A percentile compares a stretch with the other conserved stretches of the same genome.
Conservation (phyloP, 345 rosid genomes). For the Eutrema heterophyllum region DNA sequence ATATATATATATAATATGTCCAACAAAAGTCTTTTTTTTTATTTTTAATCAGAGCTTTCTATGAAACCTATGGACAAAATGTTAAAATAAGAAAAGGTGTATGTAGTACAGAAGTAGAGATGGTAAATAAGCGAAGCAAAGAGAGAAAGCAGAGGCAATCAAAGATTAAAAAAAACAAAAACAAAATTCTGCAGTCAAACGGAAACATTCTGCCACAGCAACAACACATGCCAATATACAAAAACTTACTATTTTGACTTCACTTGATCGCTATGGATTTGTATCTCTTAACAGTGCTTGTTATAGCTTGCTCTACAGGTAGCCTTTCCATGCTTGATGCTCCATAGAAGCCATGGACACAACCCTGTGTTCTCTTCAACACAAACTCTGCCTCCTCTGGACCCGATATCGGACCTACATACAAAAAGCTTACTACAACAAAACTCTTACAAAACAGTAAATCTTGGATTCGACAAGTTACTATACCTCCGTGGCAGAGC, state of each 20-base stretch:
- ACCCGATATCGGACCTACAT: conserved; percentile 76
- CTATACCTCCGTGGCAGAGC: conserved; percentile 91
- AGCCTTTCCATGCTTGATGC: conserved; percentile 98
- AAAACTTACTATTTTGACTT: neutral
- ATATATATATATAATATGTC: too few species aligned
- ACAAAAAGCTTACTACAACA: neutral
- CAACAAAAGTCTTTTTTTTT: too few species aligned
- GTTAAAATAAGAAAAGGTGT: too few species aligned
- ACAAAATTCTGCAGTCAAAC: neutral
- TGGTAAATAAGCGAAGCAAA: neutral
- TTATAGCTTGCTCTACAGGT: conserved; percentile 82
- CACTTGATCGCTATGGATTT: conserved; percentile 64
- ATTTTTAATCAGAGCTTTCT: too few species aligned
- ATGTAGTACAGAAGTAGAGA: neutral
- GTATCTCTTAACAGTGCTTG: conserved; percentile 61
- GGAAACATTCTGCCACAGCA: neutral
- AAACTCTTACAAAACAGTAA: neutral
- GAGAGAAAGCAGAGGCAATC: neutral
- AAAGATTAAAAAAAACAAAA: neutral
- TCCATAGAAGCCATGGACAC: conserved; percentile 89
- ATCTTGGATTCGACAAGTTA: neutral
- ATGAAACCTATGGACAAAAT: too few species aligned
- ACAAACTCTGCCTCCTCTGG: conserved; percentile 74
- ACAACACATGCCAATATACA: neutral
- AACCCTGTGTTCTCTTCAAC: conserved; percentile 59